These are phyloP conservation scores for Colletotrichum musicola DNA, from an alignment of 2,329 filamentous ascomycete species.

Conservation along the genomic window DNA sequence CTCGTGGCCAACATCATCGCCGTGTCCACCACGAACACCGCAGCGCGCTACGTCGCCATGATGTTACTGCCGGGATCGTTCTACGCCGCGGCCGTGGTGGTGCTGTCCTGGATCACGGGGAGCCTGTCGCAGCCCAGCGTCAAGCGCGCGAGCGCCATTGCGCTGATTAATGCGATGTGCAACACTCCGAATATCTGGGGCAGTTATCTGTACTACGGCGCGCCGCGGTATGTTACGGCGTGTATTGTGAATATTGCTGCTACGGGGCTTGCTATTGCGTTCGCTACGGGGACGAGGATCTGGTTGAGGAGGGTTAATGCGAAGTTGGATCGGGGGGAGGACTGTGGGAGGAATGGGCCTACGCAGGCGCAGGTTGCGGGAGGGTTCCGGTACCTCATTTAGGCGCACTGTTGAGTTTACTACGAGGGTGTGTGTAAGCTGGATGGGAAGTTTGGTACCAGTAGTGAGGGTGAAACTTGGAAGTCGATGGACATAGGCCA, in stretches of 20 bases:
- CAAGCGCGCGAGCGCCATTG: conserved; percentile 46
- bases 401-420: no score
- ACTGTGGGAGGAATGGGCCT: conserved; percentile 45
- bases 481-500: background rate
- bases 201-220: conserved; percentile 45
- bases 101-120: conserved; percentile 46
- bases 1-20: conserved; percentile 76
- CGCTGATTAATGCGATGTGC: conserved; percentile 46
- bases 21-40: conserved; percentile 70
- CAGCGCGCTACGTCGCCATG: conserved; percentile 70
- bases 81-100: conserved; percentile 45
- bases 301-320: conserved; percentile 45
- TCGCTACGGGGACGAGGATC: conserved; percentile 44
- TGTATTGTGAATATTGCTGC: conserved; percentile 47
- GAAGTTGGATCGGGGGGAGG: conserved; percentile 45
- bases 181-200: conserved; percentile 48
- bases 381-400: conserved; percentile 45
- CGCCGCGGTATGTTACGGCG: conserved; percentile 44
- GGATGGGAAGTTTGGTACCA: background rate
- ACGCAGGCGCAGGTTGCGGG: conserved; percentile 44
- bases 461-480: background rate
- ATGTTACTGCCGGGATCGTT: conserved; percentile 54
- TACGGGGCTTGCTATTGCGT: conserved; percentile 44
- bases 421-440: background rate
- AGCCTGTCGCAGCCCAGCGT: conserved; percentile 43